Evolutionary conservation across 106 monocot species (phyloP), one percentile per base, ranked within the genome.

Genomic region (Dactylorhiza incarnata): DNA sequence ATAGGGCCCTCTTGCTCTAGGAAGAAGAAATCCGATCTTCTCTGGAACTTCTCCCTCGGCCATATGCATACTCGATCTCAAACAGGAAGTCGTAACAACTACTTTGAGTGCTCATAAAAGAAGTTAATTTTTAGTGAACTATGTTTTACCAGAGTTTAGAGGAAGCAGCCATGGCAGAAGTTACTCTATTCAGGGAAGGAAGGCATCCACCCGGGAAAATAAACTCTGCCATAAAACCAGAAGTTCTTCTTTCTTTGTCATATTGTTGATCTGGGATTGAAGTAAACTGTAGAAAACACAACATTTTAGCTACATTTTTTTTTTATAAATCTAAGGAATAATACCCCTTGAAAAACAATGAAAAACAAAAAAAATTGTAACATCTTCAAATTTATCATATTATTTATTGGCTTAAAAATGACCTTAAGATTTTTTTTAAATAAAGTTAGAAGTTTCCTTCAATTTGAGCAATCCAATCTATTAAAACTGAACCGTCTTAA

Each of bases 131-230:
- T 15, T 53, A 53, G 29, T 61, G 7, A 61, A 6, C 0, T 16
- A 17, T 70, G 46, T 5, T 46, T 11, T 83, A 93, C 95, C 95
- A 93, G 17, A 96, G 69, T 80, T 90, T 89, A 7, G 95, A 93
- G 14, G 90, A 20, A 50, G 88, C 17, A 70, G 90, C 80, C 95
- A 96, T 96, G 47, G 95, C 95, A 4, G 93, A 87, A n/a, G 90
- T 91, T 69, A 96, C 65, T 79, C 95, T 85, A 77, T 88, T 83
- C 71, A 96, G 73, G 74, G 89, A 96, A 76, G 95, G 95, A 78
- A 96, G 77, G 52, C 87, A 89, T 22, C 89, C 95, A 29, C 95
- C 95, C 54, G 92, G 95, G 56, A 96, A 96, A 61, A 96, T 93
- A 75, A 90, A 93, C 70, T 96, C 95, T 77, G 87, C 90, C 44